These are phyloP conservation scores for Vachellia collinsii DNA, from an alignment of 306 rosid genomes.

Conservation along the genomic window DNA sequence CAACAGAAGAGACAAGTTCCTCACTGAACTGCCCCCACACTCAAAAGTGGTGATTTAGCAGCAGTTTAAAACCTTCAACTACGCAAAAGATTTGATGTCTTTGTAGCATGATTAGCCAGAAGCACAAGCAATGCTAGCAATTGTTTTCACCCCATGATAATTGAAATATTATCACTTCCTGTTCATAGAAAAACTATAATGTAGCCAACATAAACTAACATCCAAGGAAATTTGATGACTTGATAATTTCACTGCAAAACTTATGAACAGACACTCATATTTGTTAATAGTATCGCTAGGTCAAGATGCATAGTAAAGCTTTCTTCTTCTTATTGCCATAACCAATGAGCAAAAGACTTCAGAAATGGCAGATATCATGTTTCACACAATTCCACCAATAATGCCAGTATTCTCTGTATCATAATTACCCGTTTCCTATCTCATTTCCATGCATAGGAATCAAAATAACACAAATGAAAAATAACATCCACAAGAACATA, in stretches of 20 bases:
- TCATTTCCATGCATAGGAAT: not conserved
- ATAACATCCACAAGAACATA: not conserved
- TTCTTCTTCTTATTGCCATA: conserved; percentile 8
- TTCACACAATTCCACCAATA: not conserved
- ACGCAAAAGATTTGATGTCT: not conserved
- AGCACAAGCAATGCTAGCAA: conserved; percentile 3
- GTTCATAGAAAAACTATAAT: not conserved
- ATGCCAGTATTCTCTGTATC: conserved; percentile 9
- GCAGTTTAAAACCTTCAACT: not conserved
- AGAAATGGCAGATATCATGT: not conserved
- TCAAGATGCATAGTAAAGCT: not conserved
- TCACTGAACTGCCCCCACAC: not conserved
- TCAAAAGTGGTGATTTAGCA: not conserved
- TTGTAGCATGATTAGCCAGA: not conserved
- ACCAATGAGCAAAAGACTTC: conserved; percentile 6
- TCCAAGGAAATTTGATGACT: conserved; percentile 3
- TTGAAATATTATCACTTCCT: conserved; percentile 12
- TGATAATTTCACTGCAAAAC: not conserved
- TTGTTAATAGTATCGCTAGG: conserved; percentile 12
- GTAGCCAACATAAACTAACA: conserved; percentile 20
- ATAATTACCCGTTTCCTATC: conserved; percentile 14
- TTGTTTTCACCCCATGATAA: conserved; percentile 7
- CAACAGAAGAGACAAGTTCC: conserved; percentile 3
- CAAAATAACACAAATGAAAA: conserved; percentile 20
- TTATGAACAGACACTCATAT: conserved; percentile 10